phyloP scores from a whole-genome alignment of 495 filamentous ascomycete species.

The Hypoxylon trugodes region DNA sequence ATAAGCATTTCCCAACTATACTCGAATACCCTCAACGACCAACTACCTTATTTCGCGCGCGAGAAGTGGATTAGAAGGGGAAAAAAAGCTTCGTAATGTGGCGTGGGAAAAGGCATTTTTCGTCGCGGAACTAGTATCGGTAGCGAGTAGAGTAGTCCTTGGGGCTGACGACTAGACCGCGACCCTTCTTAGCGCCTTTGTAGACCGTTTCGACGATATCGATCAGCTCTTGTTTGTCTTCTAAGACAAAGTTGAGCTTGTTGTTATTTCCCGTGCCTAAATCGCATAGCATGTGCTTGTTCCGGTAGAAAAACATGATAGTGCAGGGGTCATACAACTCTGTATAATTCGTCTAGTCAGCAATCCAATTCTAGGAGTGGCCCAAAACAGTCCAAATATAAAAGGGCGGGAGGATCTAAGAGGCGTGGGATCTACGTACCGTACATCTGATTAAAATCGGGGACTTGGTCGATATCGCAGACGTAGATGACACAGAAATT shows the following conservation, averaged over 20 bases:
- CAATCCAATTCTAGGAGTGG: neutral
- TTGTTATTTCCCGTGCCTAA: slow-evolving; percentile 99
- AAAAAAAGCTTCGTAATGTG: neutral
- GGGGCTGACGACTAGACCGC: slow-evolving; percentile 93
- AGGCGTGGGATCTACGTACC: slow-evolving; percentile 14
- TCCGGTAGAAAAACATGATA: slow-evolving; percentile 94
- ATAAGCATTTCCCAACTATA: slow-evolving; percentile 9
- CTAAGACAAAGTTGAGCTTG: slow-evolving; percentile 89
- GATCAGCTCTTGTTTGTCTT: slow-evolving; percentile 98
- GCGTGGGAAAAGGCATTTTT: neutral
- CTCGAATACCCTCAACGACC: neutral
- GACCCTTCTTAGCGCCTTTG: slow-evolving; percentile 94
- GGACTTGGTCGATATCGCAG: slow-evolving; percentile 90
- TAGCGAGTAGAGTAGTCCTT: slow-evolving; percentile 93
- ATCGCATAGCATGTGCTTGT: slow-evolving; percentile 99
- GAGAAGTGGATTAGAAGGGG: neutral
- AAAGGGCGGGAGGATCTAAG: neutral
- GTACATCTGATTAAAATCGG: slow-evolving; percentile 97
- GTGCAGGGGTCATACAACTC: slow-evolving; percentile 78
- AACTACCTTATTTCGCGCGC: neutral
- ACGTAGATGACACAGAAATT: slow-evolving; percentile 96
- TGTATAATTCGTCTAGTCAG: slow-evolving; percentile 29
- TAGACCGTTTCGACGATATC: slow-evolving; percentile 99
- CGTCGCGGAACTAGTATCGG: slow-evolving; percentile 65
- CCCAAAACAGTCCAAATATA: neutral